Conservation (phyloP, 2,329 filamentous ascomycete genomes). For the Trichoderma oligosporum region DNA sequence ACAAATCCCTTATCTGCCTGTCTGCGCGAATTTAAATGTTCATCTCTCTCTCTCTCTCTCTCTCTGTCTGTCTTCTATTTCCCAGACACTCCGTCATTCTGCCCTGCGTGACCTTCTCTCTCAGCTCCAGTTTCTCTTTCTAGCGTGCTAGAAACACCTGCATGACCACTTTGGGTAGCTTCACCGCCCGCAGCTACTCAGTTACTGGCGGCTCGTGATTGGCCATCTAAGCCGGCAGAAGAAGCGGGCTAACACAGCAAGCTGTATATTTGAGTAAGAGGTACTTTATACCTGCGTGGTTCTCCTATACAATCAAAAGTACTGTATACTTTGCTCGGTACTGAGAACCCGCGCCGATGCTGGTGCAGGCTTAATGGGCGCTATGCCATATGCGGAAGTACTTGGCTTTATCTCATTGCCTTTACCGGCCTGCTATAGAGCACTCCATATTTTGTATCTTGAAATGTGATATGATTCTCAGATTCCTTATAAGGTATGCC, state of each 20-base stretch:
- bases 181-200: constrained; percentile 16
- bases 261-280: no score
- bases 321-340: no score
- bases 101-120: constrained; percentile 1
- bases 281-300: background rate
- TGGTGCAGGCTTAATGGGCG: constrained; percentile 11
- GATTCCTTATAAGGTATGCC: no score
- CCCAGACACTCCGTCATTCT: background rate
- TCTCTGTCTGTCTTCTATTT: background rate
- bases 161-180: constrained; percentile 14
- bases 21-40: background rate
- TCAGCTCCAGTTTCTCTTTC: constrained; percentile 5
- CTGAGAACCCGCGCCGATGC: background rate
- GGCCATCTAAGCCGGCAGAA: background rate
- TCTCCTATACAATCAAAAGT: no score
- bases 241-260: background rate
- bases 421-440: constrained; percentile 4
- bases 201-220: constrained; percentile 13
- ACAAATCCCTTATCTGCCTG: background rate
- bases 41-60: background rate
- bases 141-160: background rate
- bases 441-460: no score
- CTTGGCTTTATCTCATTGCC: background rate
- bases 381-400: constrained; percentile 10
- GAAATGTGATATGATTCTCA: no score